Evolutionary conservation across 768 basidiomycete genomes (phyloP).

Genomic region (Terana coerulea): DNA sequence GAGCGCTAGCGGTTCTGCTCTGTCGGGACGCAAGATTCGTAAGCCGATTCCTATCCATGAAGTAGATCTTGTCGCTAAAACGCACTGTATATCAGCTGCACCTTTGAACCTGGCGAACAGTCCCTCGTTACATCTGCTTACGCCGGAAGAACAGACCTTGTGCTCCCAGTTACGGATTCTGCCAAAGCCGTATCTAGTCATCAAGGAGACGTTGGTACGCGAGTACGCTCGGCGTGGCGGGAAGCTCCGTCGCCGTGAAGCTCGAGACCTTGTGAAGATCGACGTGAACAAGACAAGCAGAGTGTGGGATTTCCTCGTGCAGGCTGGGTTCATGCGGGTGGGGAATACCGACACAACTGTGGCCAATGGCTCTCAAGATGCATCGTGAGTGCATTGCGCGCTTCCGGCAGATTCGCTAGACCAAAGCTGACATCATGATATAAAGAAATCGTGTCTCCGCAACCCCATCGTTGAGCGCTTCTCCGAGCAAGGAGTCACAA

Average conservation of each 20-base stretch:
- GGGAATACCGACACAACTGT: conserved; percentile 21
- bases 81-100: conserved; percentile 30
- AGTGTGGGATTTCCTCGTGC: conserved; percentile 91
- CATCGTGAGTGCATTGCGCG: neutral
- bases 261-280: conserved; percentile 86
- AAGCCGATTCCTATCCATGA: conserved; percentile 17
- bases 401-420: neutral
- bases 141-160: conserved; percentile 80
- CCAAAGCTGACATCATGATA: neutral
- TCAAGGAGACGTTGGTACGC: conserved; percentile 92
- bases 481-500: conserved; percentile 28
- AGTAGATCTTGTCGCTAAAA: neutral
- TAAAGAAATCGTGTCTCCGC: conserved; percentile 21
- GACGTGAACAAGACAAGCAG: conserved; percentile 91
- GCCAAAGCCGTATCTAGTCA: conserved; percentile 91
- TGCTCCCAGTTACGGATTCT: conserved; percentile 89
- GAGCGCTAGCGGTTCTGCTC: conserved; percentile 30
- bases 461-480: conserved; percentile 26
- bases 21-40: conserved; percentile 42
- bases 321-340: conserved; percentile 77
- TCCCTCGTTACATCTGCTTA: conserved; percentile 85
- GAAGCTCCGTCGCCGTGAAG: conserved; percentile 82
- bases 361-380: conserved; percentile 2
- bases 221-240: conserved; percentile 91
- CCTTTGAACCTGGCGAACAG: conserved; percentile 91